Evolutionary conservation across 257 asterid genomes (phyloP), one percentile per base, ranked within the genome.

Genomic region (Eustoma russellianum): DNA sequence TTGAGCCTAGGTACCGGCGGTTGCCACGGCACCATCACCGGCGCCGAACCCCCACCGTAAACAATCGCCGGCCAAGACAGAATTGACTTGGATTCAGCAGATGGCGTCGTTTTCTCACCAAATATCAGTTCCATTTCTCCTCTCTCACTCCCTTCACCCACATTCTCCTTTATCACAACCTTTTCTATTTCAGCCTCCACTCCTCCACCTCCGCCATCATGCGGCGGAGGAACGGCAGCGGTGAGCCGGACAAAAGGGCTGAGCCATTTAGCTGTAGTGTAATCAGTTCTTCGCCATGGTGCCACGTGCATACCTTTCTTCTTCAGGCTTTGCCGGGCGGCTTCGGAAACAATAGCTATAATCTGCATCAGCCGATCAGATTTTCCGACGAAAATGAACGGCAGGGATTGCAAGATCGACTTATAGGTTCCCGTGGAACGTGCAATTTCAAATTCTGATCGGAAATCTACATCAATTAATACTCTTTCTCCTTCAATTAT

Each of bases 231-330:
- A n/a, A n/a, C n/a, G n/a, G 50, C 38, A n/a, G 53, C 33, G 46
- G 76, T 43, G 53, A 66, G 55, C 41, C 95, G 88, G 46, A 73
- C 53, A 73, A 76, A 79, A 3, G 85, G 77, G 44, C 93, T 65
- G 57, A 86, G 79, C 98, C 98, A 90, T 66, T 90, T 90, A 40
- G 90, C 74, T 69, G 79, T 80, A 41, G 76, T 68, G 73, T 86
- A 90, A 41, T 90, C 96, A 5, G 79, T 57, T 70, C 82, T 90
- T 11, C 98, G 93, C 98, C 98, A 90, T 5, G 98, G 96, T 34
- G 98, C 83, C 38, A 90, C 66, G 57, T 90, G 93, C 98, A 90
- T 86, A 17, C 95, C 98, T 66, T 90, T 90, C 85, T 79, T 90
- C 74, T 83, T 90, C 47, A 90, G 70, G 70, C 98, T 90, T 56